A percentile compares a stretch with the other conserved stretches of the same genome.
Evolutionary conservation across 2,329 filamentous ascomycete genomes (phyloP).

Genomic region (Penicillium corylophilum): DNA sequence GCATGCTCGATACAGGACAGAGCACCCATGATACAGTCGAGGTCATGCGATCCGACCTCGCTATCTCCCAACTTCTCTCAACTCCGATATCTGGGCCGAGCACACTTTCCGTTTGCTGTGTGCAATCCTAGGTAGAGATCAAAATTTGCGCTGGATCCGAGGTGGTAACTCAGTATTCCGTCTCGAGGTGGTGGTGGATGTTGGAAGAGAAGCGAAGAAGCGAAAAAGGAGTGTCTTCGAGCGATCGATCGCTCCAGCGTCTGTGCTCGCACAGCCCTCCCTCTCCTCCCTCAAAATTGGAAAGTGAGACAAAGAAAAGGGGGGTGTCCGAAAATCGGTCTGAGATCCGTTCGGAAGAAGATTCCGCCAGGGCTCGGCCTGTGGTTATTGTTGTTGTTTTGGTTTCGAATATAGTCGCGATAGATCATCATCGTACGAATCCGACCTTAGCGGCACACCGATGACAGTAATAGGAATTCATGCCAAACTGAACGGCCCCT

Average conservation of each 20-base stretch:
- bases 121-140: background rate
- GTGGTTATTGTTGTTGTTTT: background rate
- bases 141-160: background rate
- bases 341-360: background rate
- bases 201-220: background rate
- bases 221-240: background rate
- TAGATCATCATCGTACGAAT: slow-evolving; percentile 37
- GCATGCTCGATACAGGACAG: background rate
- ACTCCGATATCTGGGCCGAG: background rate
- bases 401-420: background rate
- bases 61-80: background rate
- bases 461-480: slow-evolving; percentile 52
- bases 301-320: background rate
- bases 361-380: background rate
- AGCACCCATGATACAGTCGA: background rate
- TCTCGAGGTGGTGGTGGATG: background rate
- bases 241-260: background rate
- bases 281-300: background rate
- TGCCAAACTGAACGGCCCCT: slow-evolving; percentile 46
- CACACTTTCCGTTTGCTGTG: background rate
- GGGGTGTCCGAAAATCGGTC: background rate
- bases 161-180: background rate
- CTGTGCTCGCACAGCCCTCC: background rate
- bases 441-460: slow-evolving; percentile 48
- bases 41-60: background rate